These are phyloP conservation scores for Capsella bursapastoris DNA, from an alignment of 345 rosid species.

Conservation along the genomic window DNA sequence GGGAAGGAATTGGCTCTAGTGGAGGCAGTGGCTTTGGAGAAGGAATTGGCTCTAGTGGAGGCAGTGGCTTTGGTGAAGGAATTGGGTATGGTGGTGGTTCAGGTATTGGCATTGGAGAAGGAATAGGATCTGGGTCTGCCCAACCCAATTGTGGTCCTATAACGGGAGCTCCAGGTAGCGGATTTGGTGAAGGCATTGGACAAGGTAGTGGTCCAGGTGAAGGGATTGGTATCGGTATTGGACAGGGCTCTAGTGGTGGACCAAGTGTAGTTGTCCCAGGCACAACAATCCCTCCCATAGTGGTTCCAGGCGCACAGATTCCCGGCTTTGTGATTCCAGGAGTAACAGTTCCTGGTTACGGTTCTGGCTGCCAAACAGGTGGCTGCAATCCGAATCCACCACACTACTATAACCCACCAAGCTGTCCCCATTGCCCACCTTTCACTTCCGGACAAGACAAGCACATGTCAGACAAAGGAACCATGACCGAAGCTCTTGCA, in stretches of 20 bases:
- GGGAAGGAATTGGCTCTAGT: slow-evolving; percentile 38
- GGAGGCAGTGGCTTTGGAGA: slow-evolving; percentile 45
- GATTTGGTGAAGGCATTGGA: background rate
- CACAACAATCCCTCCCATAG: slow-evolving; percentile 36
- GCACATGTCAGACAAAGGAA: slow-evolving; percentile 28
- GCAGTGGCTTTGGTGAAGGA: slow-evolving; percentile 42
- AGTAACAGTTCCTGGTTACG: slow-evolving; percentile 37
- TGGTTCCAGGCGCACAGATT: slow-evolving; percentile 42
- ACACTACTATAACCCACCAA: slow-evolving; percentile 36
- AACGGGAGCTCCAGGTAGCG: slow-evolving; percentile 3
- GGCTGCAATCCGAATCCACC: slow-evolving; percentile 37
- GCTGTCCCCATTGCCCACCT: slow-evolving; percentile 34
- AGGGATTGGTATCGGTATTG: slow-evolving; percentile 36
- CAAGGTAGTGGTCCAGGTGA: slow-evolving; percentile 5
- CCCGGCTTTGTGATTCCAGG: slow-evolving; percentile 47
- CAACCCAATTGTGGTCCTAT: too few relatives aligned
- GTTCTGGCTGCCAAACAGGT: slow-evolving; percentile 40
- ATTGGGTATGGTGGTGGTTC: slow-evolving; percentile 33
- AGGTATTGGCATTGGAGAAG: slow-evolving; percentile 46
- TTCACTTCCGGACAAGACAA: slow-evolving; percentile 26
- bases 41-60: slow-evolving; percentile 40
- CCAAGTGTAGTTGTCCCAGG: slow-evolving; percentile 37
- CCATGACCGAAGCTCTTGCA: slow-evolving; percentile 41
- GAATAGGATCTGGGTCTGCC: slow-evolving; percentile 32
- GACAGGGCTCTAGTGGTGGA: slow-evolving; percentile 25